Base-by-base conservation (phyloP, 148 eudicot species). In the Pouteria glomerata region DNA sequence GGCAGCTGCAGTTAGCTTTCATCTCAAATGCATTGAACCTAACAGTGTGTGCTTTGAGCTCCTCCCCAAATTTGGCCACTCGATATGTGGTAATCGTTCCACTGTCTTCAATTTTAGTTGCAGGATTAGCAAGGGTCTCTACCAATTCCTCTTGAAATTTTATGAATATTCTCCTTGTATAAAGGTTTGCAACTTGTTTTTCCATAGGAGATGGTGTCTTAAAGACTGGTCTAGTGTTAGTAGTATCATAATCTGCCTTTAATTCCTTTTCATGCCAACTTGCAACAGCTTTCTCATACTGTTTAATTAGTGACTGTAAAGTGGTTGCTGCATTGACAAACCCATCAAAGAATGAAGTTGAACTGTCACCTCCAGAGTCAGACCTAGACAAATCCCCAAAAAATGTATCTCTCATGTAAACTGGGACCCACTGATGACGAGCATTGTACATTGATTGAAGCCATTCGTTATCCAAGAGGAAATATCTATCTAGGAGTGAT, bases 181-280 rank as follows among this genome's bases (percentile, higher is more conserved):
- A 77, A 8, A 77, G 63, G 59, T 50, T 63, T 3, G 76, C 80
- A 13, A 73, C 80, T 66, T 77, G 80, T 59, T 77, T 72, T 61
- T 77, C 80, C 80, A 67, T 77, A 14, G 80, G 80, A 57, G 80
- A 72, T 29, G 80, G 80, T 33, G 80, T 77, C 70, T 66, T 77
- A 72, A 77, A 37, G 66, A 67, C 63, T n/a, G 76, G 76, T 15
- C 14, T 37, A 19, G 55, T 66, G 63, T 68, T 72, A 31, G 37
- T 72, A 18, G 80, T 77, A 62, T 77, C 80, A 59, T 34, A 66
- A 26, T 77, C 80, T 29, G 76, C 80, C 39, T 66, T 59, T 3
- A 61, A 27, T 60, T 77, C 80, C 71, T 65, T 77, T 50, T 77
- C 76, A 57, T 66, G 67, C 76, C 76, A 72, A 69, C 61, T 68